phyloP scores from a whole-genome alignment of 371 early-diverging fungal species.

The Haplosporangium sp. region DNA sequence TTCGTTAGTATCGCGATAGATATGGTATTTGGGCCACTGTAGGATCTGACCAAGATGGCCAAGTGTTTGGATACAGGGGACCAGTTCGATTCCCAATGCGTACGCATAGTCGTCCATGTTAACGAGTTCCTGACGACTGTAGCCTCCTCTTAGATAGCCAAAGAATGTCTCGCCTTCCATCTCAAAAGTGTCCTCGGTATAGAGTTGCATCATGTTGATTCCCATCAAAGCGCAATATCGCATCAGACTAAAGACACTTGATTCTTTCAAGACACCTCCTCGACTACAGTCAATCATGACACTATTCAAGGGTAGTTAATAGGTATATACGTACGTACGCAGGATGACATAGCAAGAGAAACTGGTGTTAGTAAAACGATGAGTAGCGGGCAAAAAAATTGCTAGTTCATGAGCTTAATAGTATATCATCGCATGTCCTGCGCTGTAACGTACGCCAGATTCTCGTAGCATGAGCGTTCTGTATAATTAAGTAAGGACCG shows the following conservation, averaged over 20 bases:
- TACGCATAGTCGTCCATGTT: slow-evolving; percentile 83
- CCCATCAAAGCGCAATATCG: slow-evolving; percentile 85
- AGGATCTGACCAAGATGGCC: slow-evolving; percentile 91
- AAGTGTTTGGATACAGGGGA: slow-evolving; percentile 91
- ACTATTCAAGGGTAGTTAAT: slow-evolving; percentile 37
- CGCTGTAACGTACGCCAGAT: slow-evolving; percentile 46
- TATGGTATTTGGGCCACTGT: slow-evolving; percentile 87
- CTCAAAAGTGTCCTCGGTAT: slow-evolving; percentile 90
- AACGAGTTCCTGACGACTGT: slow-evolving; percentile 73
- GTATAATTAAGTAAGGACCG: slow-evolving; percentile 62
- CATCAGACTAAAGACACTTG: slow-evolving; percentile 71
- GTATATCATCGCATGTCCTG: not conserved
- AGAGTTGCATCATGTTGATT: slow-evolving; percentile 85
- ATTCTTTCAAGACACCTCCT: slow-evolving; percentile 75
- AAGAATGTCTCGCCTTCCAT: slow-evolving; percentile 85
- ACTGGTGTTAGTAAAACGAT: not conserved
- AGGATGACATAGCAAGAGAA: not conserved
- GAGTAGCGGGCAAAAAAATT: not conserved
- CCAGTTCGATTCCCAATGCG: slow-evolving; percentile 87
- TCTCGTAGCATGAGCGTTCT: slow-evolving; percentile 79
- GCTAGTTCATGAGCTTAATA: not conserved
- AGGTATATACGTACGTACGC: not conserved
- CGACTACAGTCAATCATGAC: slow-evolving; percentile 91
- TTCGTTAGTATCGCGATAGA: slow-evolving; percentile 83
- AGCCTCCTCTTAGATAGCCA: slow-evolving; percentile 85